These are phyloP conservation scores for Albifimbria verrucaria DNA, from an alignment of 2,329 filamentous ascomycete genomes.

Conservation along the genomic window DNA sequence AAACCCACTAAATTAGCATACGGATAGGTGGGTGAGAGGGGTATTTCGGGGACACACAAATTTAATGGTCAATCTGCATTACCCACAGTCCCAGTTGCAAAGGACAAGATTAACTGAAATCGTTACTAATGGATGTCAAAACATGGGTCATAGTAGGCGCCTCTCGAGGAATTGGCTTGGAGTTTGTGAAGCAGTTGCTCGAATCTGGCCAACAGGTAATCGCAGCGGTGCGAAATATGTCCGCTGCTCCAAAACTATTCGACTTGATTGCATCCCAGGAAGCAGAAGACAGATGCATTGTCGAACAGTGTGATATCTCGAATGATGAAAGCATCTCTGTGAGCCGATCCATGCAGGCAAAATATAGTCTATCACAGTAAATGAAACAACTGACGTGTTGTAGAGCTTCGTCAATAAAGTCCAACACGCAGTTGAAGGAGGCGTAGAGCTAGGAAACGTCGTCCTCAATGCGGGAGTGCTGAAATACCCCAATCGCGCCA, in stretches of 20 bases:
- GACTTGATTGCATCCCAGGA: conserved; percentile 5
- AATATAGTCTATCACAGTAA: neutral
- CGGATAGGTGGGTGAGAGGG: no score
- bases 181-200: conserved; percentile 5
- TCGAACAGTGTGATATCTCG: conserved; percentile 4
- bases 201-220: neutral
- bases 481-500: conserved; percentile 6
- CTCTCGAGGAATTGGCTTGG: conserved; percentile 9
- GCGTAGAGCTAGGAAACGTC: neutral
- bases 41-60: no score
- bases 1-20: no score
- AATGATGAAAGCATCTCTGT: conserved; percentile 4
- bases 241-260: conserved; percentile 2
- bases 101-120: neutral
- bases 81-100: neutral
- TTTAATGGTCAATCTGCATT: no score
- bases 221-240: conserved; percentile 2
- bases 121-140: conserved; percentile 1
- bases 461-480: conserved; percentile 6
- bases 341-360: neutral
- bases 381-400: neutral
- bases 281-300: conserved; percentile 1
- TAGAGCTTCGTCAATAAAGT: neutral
- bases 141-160: conserved; percentile 5
- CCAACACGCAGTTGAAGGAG: neutral